Evolutionary conservation across 176 grass and related monocot genomes (phyloP).

Genomic region (Aegilops bicornis): DNA sequence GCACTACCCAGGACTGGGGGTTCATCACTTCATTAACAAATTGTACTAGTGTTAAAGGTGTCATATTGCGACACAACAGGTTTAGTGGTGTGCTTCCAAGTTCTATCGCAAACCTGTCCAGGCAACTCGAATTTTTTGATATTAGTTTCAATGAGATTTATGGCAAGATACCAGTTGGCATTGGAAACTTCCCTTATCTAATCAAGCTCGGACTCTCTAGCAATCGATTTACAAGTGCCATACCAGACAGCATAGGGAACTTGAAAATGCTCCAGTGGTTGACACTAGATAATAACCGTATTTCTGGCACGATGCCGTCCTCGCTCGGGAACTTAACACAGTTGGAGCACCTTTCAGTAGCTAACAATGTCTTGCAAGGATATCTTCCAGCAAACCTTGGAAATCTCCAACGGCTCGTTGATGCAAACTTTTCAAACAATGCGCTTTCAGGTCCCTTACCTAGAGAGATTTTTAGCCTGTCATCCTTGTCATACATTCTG

Average conservation of each 20-base stretch:
- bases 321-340: constrained; percentile 34
- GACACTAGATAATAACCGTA: constrained; percentile 14
- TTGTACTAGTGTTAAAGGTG: constrained; percentile 29
- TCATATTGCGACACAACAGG: constrained; percentile 29
- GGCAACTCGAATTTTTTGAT: constrained; percentile 26
- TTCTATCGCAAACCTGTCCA: constrained; percentile 34
- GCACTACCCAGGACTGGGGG: not conserved
- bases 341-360: not conserved
- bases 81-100: constrained; percentile 27
- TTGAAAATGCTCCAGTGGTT: constrained; percentile 37
- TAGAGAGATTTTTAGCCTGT: not conserved
- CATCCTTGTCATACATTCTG: constrained; percentile 19
- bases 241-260: constrained; percentile 40
- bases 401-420: not conserved
- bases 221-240: constrained; percentile 25
- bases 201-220: constrained; percentile 20
- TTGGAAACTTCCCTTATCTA: constrained; percentile 28
- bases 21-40: constrained; percentile 36
- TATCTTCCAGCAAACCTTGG: constrained; percentile 7
- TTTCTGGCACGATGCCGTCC: constrained; percentile 28
- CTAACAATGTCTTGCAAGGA: constrained; percentile 16
- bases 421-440: constrained; percentile 10
- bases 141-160: constrained; percentile 40
- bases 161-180: constrained; percentile 29
- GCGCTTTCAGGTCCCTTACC: not conserved